Percentiles rank a stretch among this genome's conserved stretches.
phyloP scores from a whole-genome alignment of 2,329 filamentous ascomycete genomes.

The Raffaelea arxii region DNA sequence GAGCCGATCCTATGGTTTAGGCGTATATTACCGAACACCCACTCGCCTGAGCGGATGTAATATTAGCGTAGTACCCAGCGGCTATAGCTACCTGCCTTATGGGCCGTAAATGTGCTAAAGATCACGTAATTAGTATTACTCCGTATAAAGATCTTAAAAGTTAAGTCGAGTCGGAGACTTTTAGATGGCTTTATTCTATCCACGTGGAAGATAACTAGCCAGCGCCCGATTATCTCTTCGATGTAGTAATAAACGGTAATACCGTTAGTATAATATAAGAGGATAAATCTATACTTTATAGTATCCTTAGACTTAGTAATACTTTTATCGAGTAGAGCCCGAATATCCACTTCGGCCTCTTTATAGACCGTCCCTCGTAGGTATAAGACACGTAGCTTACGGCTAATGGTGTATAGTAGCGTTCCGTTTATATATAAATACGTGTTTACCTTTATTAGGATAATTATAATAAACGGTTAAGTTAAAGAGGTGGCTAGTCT shows the following conservation, averaged over 20 bases:
- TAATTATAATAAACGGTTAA: conserved; percentile 49
- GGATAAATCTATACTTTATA: conserved; percentile 35
- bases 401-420: conserved; percentile 50
- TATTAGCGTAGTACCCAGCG: conserved; percentile 55
- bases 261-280: conserved; percentile 47
- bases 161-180: conserved; percentile 32
- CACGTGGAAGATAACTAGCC: conserved; percentile 43
- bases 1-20: conserved; percentile 51
- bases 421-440: conserved; percentile 46
- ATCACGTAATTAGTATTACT: conserved; percentile 53
- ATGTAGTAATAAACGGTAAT: conserved; percentile 47
- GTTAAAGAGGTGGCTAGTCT: conserved; percentile 50
- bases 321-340: conserved; percentile 25
- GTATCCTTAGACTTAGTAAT: conserved; percentile 24
- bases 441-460: conserved; percentile 46
- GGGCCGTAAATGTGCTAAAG: conserved; percentile 53
- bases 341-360: conserved; percentile 49
- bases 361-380: conserved; percentile 35
- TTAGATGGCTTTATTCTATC: too few species aligned
- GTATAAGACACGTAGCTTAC: conserved; percentile 46
- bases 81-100: conserved; percentile 40
- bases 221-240: conserved; percentile 26
- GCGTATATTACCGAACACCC: conserved; percentile 34
- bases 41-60: conserved; percentile 29
- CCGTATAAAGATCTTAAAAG: conserved; percentile 54